Evolutionary conservation across 2,329 filamentous ascomycete species (phyloP), one percentile per base, ranked within the genome.

Genomic region (Botrytis squamosa): DNA sequence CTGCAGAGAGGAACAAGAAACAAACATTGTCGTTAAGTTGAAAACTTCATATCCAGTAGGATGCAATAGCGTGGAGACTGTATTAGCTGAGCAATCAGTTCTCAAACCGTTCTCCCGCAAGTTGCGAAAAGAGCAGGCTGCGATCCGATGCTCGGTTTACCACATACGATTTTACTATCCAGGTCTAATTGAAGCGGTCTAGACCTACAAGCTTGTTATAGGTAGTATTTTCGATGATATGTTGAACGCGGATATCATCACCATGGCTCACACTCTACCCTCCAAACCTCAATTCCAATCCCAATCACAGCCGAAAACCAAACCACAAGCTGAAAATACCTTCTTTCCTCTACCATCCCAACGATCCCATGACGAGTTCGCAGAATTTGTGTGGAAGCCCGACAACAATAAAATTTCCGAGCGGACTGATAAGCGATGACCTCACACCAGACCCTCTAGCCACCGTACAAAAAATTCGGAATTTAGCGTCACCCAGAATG

Each of bases 41-140:
- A 99, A 98, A 84, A 94, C 92, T 38, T 92, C 91, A 82, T 99
- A 99, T 81, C 94, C 95, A 1, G 96, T 96, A 59, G 96, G 95
- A 25, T 99, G 96, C 86, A 99, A 99, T 84, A 91, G 92, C 59
- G 84, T 95, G n/a, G 96, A 99, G 84, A 97, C 94, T 1, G 87
- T 98, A 16, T 89, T 98, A 29, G 92, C 98, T 7, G 91, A 98
- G 79, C 87, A 93, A 75, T 84, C 88, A 25, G 91, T 90, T 0
- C 85, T 97, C 4, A 83, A 46, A 91, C 88, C 4, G 82, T 92
- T 55, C 88, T 97, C 62, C 92, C 94, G 1, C 80, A 83, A 2
- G 89, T 96, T 22, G 95, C 92, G 29, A 82, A 88, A 75, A 14
- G 12, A n/a, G 16, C 25, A 52, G 12, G 12, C 14, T n/a, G 12